Base-by-base conservation (phyloP, 2,329 filamentous ascomycete species). In the Phialemoniopsis sp. region DNA sequence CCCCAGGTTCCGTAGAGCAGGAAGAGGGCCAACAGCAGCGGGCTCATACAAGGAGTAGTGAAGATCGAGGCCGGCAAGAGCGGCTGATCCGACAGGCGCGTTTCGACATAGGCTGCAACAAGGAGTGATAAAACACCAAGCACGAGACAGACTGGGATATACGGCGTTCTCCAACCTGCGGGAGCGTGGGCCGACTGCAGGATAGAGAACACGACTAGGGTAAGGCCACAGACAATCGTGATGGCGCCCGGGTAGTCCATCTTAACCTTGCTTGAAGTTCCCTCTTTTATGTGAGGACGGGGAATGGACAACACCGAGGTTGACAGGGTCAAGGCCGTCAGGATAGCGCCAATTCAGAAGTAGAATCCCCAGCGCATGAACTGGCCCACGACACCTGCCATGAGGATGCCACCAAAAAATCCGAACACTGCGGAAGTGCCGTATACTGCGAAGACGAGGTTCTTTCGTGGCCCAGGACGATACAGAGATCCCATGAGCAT, bases 131-230 rank as follows among this genome's bases (percentile, higher is more conserved):
- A 26, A 5, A 73, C 61, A 0, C 87, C 87, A 2, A 85, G 30
- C 3, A 80, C 62, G 34, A 91, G 74, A 0, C 80, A 78, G 9
- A 81, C 65, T 31, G 76, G 76, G 29, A 91, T 81, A 47, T 89
- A 88, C 2, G 84, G 82, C 0, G 82, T 87, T n/a, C 60, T 66
- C 85, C 87, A 91, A 2, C 82, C 78, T 4, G 79, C 55, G 0
- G 80, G 74, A 0, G 84, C 84, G 55, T 87, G 79, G 0, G 80
- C 76, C 7, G 80, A 82, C 35, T 88, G 82, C 0, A 86, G 89
- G 38, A 93, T 76, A 0, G 86, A 83, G 50, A 82, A 91, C 0
- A 89, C 82, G 46, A 88, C 68, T 18, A 93, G 68, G 3, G 85
- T 69, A 12, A 89, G 59, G 0, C 82, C 86, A 0, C 73, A 70